Evolutionary conservation across 306 rosid species (phyloP).

Genomic region (Prunus mongolica): DNA sequence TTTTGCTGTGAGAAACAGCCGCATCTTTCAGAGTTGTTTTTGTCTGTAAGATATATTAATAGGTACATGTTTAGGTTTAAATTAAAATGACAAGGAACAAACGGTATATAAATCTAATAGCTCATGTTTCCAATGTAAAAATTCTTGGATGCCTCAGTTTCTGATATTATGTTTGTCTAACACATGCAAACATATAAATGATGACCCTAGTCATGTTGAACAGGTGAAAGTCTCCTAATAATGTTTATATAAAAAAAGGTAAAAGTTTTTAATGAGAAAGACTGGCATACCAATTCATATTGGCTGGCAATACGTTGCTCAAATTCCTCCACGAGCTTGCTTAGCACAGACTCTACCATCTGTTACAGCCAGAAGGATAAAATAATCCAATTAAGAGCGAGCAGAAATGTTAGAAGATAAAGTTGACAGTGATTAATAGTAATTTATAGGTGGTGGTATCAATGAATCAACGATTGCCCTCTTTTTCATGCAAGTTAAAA

Average conservation of each 20-base stretch:
- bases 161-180: background rate
- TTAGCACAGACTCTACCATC: slow-evolving; percentile 83
- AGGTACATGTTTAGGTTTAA: background rate
- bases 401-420: slow-evolving; percentile 12
- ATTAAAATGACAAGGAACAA: background rate
- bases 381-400: slow-evolving; percentile 16
- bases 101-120: background rate
- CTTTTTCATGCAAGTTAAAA: background rate
- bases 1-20: slow-evolving; percentile 42
- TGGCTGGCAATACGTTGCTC: slow-evolving; percentile 70
- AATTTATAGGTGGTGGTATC: background rate
- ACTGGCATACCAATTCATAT: slow-evolving; percentile 50
- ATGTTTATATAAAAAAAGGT: background rate
- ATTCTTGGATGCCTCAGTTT: background rate
- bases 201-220: background rate
- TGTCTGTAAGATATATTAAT: slow-evolving; percentile 31
- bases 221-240: background rate
- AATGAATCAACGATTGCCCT: background rate
- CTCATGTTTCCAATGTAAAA: background rate
- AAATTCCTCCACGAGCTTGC: slow-evolving; percentile 82
- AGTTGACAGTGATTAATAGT: background rate
- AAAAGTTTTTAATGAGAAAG: slow-evolving; percentile 6
- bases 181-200: background rate
- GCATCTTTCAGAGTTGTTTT: slow-evolving; percentile 38
- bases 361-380: slow-evolving; percentile 45